A percentile compares a stretch with the other conserved stretches of the same genome.
phyloP scores from a whole-genome alignment of 345 rosid species.

The Rhodamnia rubescens region DNA sequence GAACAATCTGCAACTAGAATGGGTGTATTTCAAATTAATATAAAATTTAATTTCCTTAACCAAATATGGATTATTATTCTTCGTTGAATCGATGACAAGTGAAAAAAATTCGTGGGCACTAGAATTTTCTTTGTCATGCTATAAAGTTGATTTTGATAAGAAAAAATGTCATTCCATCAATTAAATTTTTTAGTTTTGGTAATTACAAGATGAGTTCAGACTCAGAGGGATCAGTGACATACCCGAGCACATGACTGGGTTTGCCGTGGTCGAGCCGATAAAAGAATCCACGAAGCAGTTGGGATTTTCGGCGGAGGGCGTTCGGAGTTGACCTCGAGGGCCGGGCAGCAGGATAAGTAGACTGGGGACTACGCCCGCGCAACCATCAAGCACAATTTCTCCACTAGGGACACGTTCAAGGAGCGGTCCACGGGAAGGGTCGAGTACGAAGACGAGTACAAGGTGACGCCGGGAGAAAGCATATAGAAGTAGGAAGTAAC shows the following conservation, averaged over 20 bases:
- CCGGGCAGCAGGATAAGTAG: too few species aligned
- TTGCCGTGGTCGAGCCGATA: too few species aligned
- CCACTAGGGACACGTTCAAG: conserved; percentile 1
- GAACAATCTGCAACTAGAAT: too few species aligned
- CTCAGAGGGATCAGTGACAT: background rate
- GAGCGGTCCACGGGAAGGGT: conserved; percentile 3
- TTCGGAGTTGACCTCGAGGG: too few species aligned
- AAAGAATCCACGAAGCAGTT: background rate
- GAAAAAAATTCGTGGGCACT: background rate
- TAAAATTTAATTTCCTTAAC: too few species aligned
- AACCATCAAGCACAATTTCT: too few species aligned
- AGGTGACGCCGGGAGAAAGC: too few species aligned
- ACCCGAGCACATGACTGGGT: too few species aligned
- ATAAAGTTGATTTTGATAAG: background rate
- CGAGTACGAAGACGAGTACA: conserved; percentile 6
- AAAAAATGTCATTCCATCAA: background rate
- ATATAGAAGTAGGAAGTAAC: too few species aligned
- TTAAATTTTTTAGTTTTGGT: background rate
- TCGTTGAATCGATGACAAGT: background rate
- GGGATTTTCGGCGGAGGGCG: background rate
- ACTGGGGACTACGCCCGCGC: too few species aligned
- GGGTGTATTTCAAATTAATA: too few species aligned
- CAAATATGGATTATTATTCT: background rate
- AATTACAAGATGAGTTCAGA: background rate
- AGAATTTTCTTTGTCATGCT: background rate